A percentile compares a stretch with the other conserved stretches of the same genome.
Evolutionary conservation across 2,329 filamentous ascomycete species (phyloP).

Genomic region (Cryphonectria parasitica): DNA sequence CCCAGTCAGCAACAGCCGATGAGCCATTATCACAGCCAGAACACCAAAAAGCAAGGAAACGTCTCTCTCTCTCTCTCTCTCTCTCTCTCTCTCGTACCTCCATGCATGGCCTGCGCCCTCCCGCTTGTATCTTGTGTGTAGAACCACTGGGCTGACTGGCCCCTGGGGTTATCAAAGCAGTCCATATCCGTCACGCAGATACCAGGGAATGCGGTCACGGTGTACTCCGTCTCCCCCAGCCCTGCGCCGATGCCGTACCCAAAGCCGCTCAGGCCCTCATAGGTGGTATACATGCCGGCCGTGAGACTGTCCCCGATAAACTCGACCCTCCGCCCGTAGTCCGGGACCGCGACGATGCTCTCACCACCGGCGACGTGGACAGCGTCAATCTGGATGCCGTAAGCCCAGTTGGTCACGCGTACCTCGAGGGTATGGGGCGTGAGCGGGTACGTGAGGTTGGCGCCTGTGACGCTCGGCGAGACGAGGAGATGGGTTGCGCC

Average conservation of each 20-base stretch:
- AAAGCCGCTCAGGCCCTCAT: slow-evolving; percentile 61
- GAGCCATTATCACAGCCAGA: no score
- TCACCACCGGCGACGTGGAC: slow-evolving; percentile 52
- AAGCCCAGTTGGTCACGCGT: slow-evolving; percentile 64
- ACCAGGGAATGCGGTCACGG: slow-evolving; percentile 61
- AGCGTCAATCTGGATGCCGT: slow-evolving; percentile 59
- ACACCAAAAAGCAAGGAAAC: no score
- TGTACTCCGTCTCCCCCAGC: slow-evolving; percentile 61
- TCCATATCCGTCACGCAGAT: slow-evolving; percentile 59
- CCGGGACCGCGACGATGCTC: slow-evolving; percentile 48
- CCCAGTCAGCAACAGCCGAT: neutral
- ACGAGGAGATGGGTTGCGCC: slow-evolving; percentile 60
- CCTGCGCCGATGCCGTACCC: slow-evolving; percentile 59
- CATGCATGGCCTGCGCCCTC: slow-evolving; percentile 49
- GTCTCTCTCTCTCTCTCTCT: no score
- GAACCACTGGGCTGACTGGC: slow-evolving; percentile 60
- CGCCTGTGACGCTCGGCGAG: slow-evolving; percentile 47
- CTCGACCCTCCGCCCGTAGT: slow-evolving; percentile 44
- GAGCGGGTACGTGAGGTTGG: slow-evolving; percentile 47
- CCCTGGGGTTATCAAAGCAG: slow-evolving; percentile 57
- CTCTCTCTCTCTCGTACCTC: slow-evolving; percentile 38
- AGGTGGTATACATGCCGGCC: slow-evolving; percentile 60
- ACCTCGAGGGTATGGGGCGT: slow-evolving; percentile 57
- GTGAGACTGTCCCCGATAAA: slow-evolving; percentile 55
- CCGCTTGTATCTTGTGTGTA: slow-evolving; percentile 58